Base-by-base conservation (phyloP, 2,329 filamentous ascomycete species). In the Xylaria digitata region DNA sequence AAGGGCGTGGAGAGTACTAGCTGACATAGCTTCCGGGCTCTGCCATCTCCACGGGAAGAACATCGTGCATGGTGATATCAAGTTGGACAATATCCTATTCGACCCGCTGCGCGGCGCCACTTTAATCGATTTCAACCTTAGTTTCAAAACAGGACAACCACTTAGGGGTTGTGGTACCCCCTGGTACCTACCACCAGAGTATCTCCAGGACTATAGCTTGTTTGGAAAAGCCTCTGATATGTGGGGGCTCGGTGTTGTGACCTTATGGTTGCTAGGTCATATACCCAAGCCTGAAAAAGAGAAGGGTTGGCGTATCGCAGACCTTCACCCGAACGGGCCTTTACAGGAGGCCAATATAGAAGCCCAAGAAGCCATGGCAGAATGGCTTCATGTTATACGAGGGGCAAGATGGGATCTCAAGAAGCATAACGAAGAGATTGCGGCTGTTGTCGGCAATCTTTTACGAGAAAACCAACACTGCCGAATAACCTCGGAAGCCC, bases 241-340 rank as follows among this genome's bases (percentile, higher is more conserved):
- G 23, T 65, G 56, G 56, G 63, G 50, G 6, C 37, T 65, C 43
- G 63, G 63, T 5, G 34, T 65, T 21, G 45, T 65, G 2, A 61
- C 61, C 43, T 19, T 52, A 50, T 65, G 63, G 63, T 23, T 56
- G n/a, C 50, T 61, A 3, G 19, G 9, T 5, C 34, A 15, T 8
- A 49, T 65, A 19, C 63, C 49, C 6, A 8, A 45, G 13, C 63
- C 63, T 8, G 63, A 65, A 21, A 6, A 6, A 2, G 19, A 32
- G 19, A 21, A 1, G 7, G 1, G 2, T 17, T 65, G 62, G 62
- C 3, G 23, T 2, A 4, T 23, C 5, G 23, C 6, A 15, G 42
- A 60, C 34, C 6, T 65, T 4, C 56, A 55, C 30, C 21, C 42
- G 2, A 0, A 1, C 11, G 46, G 21, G 8, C 0, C 11, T 2